Evolutionary conservation across 78 protist species (phyloP), one percentile per base, ranked within the genome.

Genomic region (Polysphondylium violaceum): DNA sequence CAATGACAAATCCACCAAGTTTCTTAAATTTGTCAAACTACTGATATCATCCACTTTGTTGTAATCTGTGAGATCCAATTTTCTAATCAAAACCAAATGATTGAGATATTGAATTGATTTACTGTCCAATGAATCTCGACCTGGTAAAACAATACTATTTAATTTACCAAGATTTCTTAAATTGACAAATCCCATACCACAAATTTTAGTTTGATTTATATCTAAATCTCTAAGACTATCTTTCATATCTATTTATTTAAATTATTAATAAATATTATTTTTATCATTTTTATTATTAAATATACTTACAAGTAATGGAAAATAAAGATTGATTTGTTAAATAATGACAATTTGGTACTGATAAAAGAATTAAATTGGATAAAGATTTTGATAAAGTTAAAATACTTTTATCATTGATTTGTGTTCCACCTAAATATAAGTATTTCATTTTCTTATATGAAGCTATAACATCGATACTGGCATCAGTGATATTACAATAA

Each of bases 171-270:
- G 43, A 47, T 47, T 83, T 40, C 44, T 67, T 29, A 83, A 83
- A 44, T 83, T 59, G 19, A 83, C 68, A 69, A 83, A 83, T 31
- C 91, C 91, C 21, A 35, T 44, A 41, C 65, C 65, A 19, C 47
- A 31, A 43, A 83, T 69, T 47, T 69, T 68, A n/a, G 91, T 83
- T 25, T 43, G 51, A 31, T 31, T 11, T 14, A 83, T 58, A 71
- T 69, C 79, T 31, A 83, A 69, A 19, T 4, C 17, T 41, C 40
- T 38, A 4, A 83, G 31, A 55, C 78, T 83, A 21, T 69, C 43
- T 4, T 61, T 60, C n/a, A 69, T 69, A 68, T 44, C 91, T 83
- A 77, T 21, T 33, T 35, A 14, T 19, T 1, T 3, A 36, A 6
- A 50, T 16, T 29, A 31, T 27, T 25, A 21, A 23, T 36, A 55